These are phyloP conservation scores for Pythium coloratum DNA, from an alignment of 352 stramenopile genomes.

Conservation along the genomic window DNA sequence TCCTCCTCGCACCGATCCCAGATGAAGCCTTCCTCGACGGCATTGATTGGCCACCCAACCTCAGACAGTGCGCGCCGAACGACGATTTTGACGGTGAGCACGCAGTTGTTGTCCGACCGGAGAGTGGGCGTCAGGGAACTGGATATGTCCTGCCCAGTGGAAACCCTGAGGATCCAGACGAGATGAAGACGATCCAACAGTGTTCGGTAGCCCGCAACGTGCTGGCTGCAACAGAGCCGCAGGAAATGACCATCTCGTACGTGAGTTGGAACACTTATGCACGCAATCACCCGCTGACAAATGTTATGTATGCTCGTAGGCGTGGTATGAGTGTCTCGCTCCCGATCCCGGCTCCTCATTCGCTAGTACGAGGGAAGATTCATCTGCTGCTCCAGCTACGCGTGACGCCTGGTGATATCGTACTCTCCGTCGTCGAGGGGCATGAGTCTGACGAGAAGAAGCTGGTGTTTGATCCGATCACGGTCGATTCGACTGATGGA, in stretches of 20 bases:
- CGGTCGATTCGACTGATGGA: slow-evolving; percentile 40
- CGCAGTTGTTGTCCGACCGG: slow-evolving; percentile 24
- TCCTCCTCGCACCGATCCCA: slow-evolving; percentile 30
- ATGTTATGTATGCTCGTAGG: neutral
- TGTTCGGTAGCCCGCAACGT: slow-evolving; percentile 57
- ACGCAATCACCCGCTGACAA: neutral
- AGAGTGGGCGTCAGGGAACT: slow-evolving; percentile 4
- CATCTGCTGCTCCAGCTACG: slow-evolving; percentile 22
- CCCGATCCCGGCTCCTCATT: neutral
- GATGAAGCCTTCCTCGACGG: slow-evolving; percentile 19
- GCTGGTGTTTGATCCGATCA: slow-evolving; percentile 37
- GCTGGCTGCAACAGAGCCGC: slow-evolving; percentile 34
- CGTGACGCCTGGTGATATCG: slow-evolving; percentile 16
- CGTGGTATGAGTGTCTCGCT: slow-evolving; percentile 7
- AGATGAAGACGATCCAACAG: slow-evolving; percentile 49
- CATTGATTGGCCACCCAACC: slow-evolving; percentile 42
- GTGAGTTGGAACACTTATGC: slow-evolving; percentile 8
- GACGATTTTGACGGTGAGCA: slow-evolving; percentile 33
- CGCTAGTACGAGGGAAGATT: neutral
- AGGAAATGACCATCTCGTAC: slow-evolving; percentile 52
- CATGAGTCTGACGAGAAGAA: slow-evolving; percentile 27
- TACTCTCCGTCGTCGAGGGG: slow-evolving; percentile 3
- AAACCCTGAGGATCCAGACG: slow-evolving; percentile 32
- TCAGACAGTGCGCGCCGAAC: slow-evolving; percentile 55
- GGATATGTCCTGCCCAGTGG: slow-evolving; percentile 8